Conservation (phyloP, 2,329 filamentous ascomycete species). For the Neocucurbitaria cava region DNA sequence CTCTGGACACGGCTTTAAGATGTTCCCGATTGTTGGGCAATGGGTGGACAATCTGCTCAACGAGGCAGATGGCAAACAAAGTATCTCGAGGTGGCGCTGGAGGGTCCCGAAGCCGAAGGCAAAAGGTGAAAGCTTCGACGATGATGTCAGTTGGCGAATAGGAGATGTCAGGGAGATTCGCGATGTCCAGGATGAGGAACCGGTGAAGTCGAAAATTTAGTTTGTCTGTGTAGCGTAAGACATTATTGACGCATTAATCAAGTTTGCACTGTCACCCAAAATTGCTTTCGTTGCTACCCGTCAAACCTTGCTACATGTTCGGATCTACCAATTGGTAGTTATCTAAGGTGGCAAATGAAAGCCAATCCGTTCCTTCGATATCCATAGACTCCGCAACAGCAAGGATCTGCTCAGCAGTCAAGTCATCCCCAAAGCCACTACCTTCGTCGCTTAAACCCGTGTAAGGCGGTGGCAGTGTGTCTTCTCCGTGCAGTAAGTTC, state of each 20-base stretch:
- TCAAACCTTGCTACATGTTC: slow-evolving; percentile 1
- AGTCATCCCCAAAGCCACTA: slow-evolving; percentile 43
- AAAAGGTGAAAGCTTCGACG: slow-evolving; percentile 50
- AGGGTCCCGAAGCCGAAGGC: slow-evolving; percentile 45
- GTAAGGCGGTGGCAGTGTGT: slow-evolving; percentile 19
- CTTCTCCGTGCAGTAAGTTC: slow-evolving; percentile 13
- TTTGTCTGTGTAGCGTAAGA: neutral
- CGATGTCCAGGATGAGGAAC: slow-evolving; percentile 19
- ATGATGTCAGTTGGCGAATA: slow-evolving; percentile 58
- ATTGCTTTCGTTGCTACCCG: neutral
- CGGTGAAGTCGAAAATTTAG: slow-evolving; percentile 26
- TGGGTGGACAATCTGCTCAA: slow-evolving; percentile 60
- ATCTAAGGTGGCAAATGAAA: slow-evolving; percentile 56
- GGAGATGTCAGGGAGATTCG: slow-evolving; percentile 42
- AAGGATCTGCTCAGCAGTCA: slow-evolving; percentile 57
- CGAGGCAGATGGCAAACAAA: slow-evolving; percentile 50
- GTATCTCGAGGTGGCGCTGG: slow-evolving; percentile 60
- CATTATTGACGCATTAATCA: neutral
- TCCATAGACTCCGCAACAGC: slow-evolving; percentile 59
- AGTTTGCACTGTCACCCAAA: neutral
- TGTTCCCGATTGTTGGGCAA: slow-evolving; percentile 66
- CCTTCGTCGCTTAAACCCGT: slow-evolving; percentile 29
- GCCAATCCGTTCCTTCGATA: slow-evolving; percentile 53
- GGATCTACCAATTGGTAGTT: slow-evolving; percentile 39
- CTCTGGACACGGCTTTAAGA: slow-evolving; percentile 69